These are phyloP conservation scores for Colletotrichum sp. DNA, from an alignment of 2,329 filamentous ascomycete genomes.

Conservation along the genomic window DNA sequence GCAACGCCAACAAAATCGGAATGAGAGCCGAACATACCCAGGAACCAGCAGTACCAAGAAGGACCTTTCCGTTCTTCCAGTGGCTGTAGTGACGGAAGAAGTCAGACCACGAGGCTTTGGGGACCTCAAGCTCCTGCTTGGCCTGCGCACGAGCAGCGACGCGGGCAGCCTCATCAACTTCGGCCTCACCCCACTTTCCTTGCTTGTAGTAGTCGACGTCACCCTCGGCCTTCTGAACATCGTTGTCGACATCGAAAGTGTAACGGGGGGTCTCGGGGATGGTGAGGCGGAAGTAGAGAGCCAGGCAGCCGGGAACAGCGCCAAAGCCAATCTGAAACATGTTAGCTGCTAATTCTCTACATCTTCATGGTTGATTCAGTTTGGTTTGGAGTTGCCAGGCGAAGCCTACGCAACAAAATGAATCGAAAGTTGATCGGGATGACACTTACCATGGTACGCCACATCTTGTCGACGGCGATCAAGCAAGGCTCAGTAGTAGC, in stretches of 20 bases:
- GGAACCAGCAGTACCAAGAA: slow-evolving; percentile 80
- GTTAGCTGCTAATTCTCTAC: background rate
- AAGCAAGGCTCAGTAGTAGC: slow-evolving; percentile 54
- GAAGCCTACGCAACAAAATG: background rate
- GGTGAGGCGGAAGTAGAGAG: slow-evolving; percentile 77
- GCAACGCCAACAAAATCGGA: rapidly evolving
- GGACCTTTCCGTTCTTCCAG: slow-evolving; percentile 73
- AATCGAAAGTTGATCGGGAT: rapidly evolving
- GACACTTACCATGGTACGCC: slow-evolving; percentile 59
- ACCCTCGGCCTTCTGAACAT: slow-evolving; percentile 74
- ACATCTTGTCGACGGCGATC: slow-evolving; percentile 60
- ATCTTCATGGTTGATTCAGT: background rate
- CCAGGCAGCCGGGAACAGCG: slow-evolving; percentile 71
- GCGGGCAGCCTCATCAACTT: slow-evolving; percentile 71
- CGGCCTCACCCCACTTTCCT: slow-evolving; percentile 62
- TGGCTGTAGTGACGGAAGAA: slow-evolving; percentile 74
- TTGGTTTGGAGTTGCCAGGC: background rate
- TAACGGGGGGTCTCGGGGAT: slow-evolving; percentile 90
- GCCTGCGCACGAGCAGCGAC: slow-evolving; percentile 60
- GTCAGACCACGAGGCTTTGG: slow-evolving; percentile 75
- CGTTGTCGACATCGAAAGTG: slow-evolving; percentile 80
- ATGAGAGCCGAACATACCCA: slow-evolving; percentile 45
- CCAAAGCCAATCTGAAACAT: slow-evolving; percentile 58
- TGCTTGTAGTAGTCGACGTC: slow-evolving; percentile 78
- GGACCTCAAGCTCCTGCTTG: slow-evolving; percentile 61